Base-by-base conservation (phyloP, 2,329 filamentous ascomycete species). In the Dryadomyces sulphureus region DNA sequence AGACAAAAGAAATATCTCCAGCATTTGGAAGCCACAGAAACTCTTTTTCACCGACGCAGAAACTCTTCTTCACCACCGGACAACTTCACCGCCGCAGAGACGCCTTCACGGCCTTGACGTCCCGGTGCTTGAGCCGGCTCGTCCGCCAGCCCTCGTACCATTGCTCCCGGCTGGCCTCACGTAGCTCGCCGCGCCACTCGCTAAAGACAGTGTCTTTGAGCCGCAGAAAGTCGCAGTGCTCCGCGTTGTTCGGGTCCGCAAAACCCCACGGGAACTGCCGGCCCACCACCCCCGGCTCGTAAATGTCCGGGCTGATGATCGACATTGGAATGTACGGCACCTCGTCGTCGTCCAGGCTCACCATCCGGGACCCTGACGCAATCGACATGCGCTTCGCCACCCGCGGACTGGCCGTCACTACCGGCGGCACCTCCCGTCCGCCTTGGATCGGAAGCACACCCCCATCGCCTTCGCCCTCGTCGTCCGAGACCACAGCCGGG, bases 101-200 rank as follows among this genome's bases (percentile, higher is more conserved):
- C 5, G 45, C 43, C 43, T 48, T 50, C 27, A 57, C 50, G 48
- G 53, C 49, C 54, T 58, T 59, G 45, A 63, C 57, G 48, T 72
- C 65, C 47, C 69, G 66, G 51, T 69, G 65, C 63, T 79, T 79
- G 53, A 81, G 70, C 47, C 76, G 69, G 63, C 68, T 80, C 8
- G 77, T 95, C 64, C 92, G 79, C 92, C 90, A 96, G 56, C 84
- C 81, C 63, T 96, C 90, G 56, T 96, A 96, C 86, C 88, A 95
- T 55, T 88, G 76, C 59, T 94, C 88, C 47, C 87, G 77, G 61
- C 87, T 94, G 45, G 87, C 84, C 62, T 94, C 87, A 50, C 90
- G 82, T 49, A 98, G 70, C 60, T 98, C 92, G 38, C 75, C 75
- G 43, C 90, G 82, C 92, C 92, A 98, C 58, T 96, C 90, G 53